Conservation (phyloP, 805 yeast genomes). For the Ogataea corticis region DNA sequence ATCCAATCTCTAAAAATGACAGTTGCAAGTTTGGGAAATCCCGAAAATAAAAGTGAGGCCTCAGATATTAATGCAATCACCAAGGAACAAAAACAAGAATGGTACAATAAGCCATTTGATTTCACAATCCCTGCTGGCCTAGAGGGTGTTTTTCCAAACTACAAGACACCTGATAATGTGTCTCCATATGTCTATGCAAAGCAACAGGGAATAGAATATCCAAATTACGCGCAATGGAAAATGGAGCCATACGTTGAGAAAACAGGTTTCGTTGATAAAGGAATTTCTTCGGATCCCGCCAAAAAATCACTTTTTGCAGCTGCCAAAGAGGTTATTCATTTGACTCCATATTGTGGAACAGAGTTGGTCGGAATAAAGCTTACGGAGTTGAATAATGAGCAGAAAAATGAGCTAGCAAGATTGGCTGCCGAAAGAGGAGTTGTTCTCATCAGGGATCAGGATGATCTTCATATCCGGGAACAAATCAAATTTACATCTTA, state of each 20-base stretch:
- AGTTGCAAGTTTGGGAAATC: too few relatives aligned
- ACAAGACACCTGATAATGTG: conserved; percentile 15
- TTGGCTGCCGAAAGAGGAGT: conserved; percentile 48
- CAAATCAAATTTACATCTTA: conserved; percentile 44
- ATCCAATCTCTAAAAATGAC: too few relatives aligned
- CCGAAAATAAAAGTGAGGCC: too few relatives aligned
- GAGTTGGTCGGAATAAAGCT: conserved; percentile 52
- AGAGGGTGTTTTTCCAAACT: conserved; percentile 11
- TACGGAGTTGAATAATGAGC: conserved; percentile 40
- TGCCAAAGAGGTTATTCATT: conserved; percentile 40
- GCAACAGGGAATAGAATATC: conserved; percentile 17
- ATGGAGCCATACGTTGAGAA: conserved; percentile 16
- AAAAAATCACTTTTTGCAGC: conserved; percentile 42
- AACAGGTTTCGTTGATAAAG: conserved; percentile 14
- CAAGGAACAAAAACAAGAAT: conserved; percentile 9
- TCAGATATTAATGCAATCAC: too few relatives aligned
- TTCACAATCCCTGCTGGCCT: conserved; percentile 13
- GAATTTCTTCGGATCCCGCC: conserved; percentile 23
- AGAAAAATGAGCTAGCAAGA: conserved; percentile 46
- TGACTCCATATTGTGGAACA: conserved; percentile 53
- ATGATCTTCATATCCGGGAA: conserved; percentile 37
- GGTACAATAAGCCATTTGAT: conserved; percentile 12
- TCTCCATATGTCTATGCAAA: conserved; percentile 16
- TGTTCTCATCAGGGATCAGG: conserved; percentile 47
- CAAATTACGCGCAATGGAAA: conserved; percentile 19